phyloP scores from a whole-genome alignment of 306 rosid species.

The Dicorynia guianensis region DNA sequence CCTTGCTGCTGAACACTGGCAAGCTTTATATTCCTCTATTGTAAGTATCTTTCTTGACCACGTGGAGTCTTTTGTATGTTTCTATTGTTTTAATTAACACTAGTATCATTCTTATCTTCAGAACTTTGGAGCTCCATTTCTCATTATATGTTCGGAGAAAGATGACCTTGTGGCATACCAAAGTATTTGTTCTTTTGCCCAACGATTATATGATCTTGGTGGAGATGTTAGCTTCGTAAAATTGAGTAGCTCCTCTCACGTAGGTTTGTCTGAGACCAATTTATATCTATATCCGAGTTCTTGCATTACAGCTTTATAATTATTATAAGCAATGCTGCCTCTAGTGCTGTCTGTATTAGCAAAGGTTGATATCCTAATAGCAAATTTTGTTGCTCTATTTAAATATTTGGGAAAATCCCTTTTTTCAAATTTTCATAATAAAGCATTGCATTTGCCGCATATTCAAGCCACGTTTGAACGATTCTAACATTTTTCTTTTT shows the following conservation, averaged over 20 bases:
- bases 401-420: background rate
- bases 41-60: constrained; percentile 59
- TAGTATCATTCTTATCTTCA: constrained; percentile 39
- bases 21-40: constrained; percentile 81
- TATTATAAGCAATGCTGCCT: background rate
- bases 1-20: constrained; percentile 86
- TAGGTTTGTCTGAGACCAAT: constrained; percentile 28
- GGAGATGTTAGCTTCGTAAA: constrained; percentile 27
- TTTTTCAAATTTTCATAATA: background rate
- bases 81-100: constrained; percentile 18
- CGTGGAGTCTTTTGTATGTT: constrained; percentile 9
- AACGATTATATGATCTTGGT: constrained; percentile 73
- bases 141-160: constrained; percentile 83
- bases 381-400: background rate
- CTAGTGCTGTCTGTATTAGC: background rate
- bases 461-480: background rate
- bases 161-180: constrained; percentile 78
- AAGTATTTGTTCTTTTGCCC: constrained; percentile 68
- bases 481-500: background rate
- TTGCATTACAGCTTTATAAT: background rate
- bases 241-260: constrained; percentile 20
- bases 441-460: background rate
- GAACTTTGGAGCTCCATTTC: constrained; percentile 97
- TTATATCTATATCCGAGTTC: background rate
- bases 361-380: background rate